Percentiles rank a stretch among this genome's conserved stretches.
Conservation (phyloP, 345 rosid genomes). For the Lumnitzera littorea region DNA sequence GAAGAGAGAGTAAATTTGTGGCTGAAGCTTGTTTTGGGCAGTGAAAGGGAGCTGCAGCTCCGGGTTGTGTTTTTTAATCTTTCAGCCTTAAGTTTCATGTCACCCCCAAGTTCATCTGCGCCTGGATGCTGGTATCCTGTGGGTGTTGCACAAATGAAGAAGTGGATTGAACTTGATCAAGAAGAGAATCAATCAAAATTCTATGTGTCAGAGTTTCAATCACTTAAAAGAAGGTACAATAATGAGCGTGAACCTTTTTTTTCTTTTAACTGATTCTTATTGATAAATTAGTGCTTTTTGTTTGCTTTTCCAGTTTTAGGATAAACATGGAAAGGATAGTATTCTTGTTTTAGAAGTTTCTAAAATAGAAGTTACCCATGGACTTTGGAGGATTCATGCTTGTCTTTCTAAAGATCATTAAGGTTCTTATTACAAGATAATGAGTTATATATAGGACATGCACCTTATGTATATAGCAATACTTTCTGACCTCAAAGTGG, state of each 20-base stretch:
- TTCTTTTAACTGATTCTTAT: background rate
- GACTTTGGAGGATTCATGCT: too few relatives aligned
- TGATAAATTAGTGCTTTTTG: too few relatives aligned
- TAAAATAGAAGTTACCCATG: too few relatives aligned
- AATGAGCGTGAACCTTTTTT: background rate
- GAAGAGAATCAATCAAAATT: conserved; percentile 32
- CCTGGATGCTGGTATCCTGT: conserved; percentile 46
- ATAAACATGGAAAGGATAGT: too few relatives aligned
- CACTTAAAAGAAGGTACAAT: conserved; percentile 31
- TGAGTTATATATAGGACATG: too few relatives aligned
- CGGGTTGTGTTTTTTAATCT: conserved; percentile 61
- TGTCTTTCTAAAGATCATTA: too few relatives aligned
- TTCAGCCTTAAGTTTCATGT: conserved; percentile 27
- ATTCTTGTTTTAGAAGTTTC: too few relatives aligned
- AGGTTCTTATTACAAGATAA: too few relatives aligned
- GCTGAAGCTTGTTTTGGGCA: conserved; percentile 50
- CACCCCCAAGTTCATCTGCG: conserved; percentile 14
- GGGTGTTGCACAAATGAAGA: conserved; percentile 68
- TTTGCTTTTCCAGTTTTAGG: conserved; percentile 2
- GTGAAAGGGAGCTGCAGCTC: conserved; percentile 80
- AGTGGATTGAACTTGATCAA: conserved; percentile 48
- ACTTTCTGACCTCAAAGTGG: too few relatives aligned
- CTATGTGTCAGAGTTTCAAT: conserved; percentile 34
- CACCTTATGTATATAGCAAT: too few relatives aligned
- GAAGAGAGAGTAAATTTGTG: conserved; percentile 33